phyloP scores from a whole-genome alignment of 2,329 filamentous ascomycete genomes.

The Cylindrodendrum hubeiense region DNA sequence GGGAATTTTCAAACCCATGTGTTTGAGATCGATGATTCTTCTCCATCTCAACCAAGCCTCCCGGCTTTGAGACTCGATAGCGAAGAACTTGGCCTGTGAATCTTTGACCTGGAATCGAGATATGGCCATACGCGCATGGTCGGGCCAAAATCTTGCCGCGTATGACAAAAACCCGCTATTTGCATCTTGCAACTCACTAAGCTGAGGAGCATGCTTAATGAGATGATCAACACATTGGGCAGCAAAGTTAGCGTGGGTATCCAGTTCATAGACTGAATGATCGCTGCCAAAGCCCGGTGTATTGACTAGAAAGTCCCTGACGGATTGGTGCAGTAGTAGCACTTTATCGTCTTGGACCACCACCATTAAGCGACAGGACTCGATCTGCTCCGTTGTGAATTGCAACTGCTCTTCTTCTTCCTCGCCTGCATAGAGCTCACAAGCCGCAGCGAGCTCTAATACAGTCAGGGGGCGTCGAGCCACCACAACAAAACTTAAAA shows the following conservation, averaged over 20 bases:
- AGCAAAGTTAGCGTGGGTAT: background rate
- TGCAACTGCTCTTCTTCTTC: slow-evolving; percentile 19
- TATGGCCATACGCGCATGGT: slow-evolving; percentile 2
- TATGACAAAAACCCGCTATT: background rate
- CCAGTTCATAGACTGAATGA: background rate
- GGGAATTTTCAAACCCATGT: background rate
- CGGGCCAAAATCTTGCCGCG: background rate
- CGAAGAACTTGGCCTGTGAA: background rate
- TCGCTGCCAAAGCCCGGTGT: background rate
- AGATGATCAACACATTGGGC: background rate
- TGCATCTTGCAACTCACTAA: background rate
- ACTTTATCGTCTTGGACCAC: slow-evolving; percentile 30
- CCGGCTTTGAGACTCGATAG: background rate
- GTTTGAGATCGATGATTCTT: background rate
- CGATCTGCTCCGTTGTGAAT: slow-evolving; percentile 27
- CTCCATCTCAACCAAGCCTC: background rate
- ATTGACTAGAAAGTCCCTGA: slow-evolving; percentile 29
- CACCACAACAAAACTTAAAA: slow-evolving; percentile 26
- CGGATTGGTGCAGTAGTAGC: slow-evolving; percentile 30
- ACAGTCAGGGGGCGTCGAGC: slow-evolving; percentile 20
- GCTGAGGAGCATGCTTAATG: background rate
- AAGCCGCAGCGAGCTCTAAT: slow-evolving; percentile 30
- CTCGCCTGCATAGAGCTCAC: slow-evolving; percentile 25
- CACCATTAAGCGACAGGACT: slow-evolving; percentile 30
- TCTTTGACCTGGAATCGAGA: background rate